These are phyloP conservation scores for Monascus ruber DNA, from an alignment of 2,329 filamentous ascomycete genomes.

Conservation along the genomic window DNA sequence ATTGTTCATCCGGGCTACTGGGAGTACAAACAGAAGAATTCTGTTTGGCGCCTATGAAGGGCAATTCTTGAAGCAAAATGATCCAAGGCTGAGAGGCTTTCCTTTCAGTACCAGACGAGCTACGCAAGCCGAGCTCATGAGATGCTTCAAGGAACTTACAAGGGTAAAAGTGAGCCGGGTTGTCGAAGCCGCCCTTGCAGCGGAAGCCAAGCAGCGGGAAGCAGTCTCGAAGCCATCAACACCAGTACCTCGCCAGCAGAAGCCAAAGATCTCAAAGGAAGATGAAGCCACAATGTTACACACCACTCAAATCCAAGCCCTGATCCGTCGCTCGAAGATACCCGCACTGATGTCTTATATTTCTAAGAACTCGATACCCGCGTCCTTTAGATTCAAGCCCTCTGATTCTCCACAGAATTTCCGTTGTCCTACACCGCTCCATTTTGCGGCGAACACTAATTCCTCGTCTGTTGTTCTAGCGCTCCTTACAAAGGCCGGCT, in stretches of 20 bases:
- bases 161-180: constrained; percentile 75
- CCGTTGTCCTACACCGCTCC: constrained; percentile 73
- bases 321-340: constrained; percentile 81
- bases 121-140: constrained; percentile 89
- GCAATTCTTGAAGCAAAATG: constrained; percentile 68
- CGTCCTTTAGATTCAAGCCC: constrained; percentile 67
- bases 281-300: constrained; percentile 74
- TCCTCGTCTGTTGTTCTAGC: constrained; percentile 65
- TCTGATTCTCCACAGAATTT: constrained; percentile 54
- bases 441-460: constrained; percentile 74
- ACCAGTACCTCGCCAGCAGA: constrained; percentile 22
- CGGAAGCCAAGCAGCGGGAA: constrained; percentile 37
- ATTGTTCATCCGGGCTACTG: constrained; percentile 81
- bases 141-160: constrained; percentile 87
- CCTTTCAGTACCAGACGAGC: constrained; percentile 87
- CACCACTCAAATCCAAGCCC: constrained; percentile 75
- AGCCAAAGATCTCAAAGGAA: constrained; percentile 62
- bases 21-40: constrained; percentile 72
- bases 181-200: constrained; percentile 51
- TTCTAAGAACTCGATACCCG: constrained; percentile 57
- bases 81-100: constrained; percentile 71
- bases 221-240: constrained; percentile 22
- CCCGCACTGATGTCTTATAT: constrained; percentile 80
- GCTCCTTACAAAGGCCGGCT: constrained; percentile 60
- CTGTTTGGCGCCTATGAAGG: constrained; percentile 86